Base-by-base conservation (phyloP, 495 filamentous ascomycete genomes). In the Hypoxylon trugodes region DNA sequence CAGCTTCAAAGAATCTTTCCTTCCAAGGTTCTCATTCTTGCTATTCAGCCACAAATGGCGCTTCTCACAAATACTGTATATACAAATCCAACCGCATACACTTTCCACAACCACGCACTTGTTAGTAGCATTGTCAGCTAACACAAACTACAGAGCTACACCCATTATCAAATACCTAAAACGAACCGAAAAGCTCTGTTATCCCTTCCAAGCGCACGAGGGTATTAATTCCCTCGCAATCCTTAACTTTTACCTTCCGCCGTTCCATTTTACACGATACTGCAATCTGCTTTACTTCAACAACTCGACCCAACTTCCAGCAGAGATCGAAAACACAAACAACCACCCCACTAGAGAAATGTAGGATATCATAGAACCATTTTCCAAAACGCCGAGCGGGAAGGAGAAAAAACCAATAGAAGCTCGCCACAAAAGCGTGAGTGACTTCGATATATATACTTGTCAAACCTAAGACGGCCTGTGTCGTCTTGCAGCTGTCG, bases 321-420 rank as follows among this genome's bases (percentile, higher is more conserved):
- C n/a, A 46, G 25, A 26, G 10, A 30, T 13, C 37, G 15, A 42
- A 40, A n/a, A 67, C 38, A 13, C 16, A 62, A 35, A 10, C 38
- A 56, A 33, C 24, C 40, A 40, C 58, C 69, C 61, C 66, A 51
- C 61, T 66, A 61, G 51, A 59, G 57, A 47, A 6, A 49, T 57
- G 66, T 55, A 69, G 61, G 65, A 66, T 71, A 71, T 69, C 61
- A 53, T 58, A n/a, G 8, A 41, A 25, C 50, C 49, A 28, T 38
- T 45, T 33, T 52, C 61, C 42, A 30, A 25, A 69, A 69, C 69
- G 59, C 69, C 69, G 13, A 37, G 57, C 59, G 33, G 24, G 50
- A 53, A 64, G 28, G 32, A 57, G 36, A 12, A 2, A 38, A 58
- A n/a, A n/a, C n/a, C n/a, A n/a, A n/a, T n/a, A n/a, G n/a, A n/a